Conservation (phyloP, 441 rosid species). For the Gossypium lobatum region DNA sequence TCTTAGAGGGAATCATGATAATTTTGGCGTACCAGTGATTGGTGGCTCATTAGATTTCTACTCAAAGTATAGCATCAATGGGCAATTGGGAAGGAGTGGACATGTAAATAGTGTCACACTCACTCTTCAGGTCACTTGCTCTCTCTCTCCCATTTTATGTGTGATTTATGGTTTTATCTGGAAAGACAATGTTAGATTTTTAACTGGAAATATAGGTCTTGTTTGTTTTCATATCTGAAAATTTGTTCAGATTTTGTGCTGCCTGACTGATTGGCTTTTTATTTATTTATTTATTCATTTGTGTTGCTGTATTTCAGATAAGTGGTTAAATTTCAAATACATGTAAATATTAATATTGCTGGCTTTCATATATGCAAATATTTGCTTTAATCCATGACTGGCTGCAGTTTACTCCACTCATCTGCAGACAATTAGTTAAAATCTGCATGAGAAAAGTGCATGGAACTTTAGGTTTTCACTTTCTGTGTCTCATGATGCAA, state of each 20-base stretch:
- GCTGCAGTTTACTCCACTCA: not conserved
- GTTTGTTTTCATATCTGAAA: conserved; percentile 1
- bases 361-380: not conserved
- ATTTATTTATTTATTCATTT: not conserved
- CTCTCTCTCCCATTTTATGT: conserved; percentile 9
- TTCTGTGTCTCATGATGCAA: not conserved
- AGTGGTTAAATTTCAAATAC: conserved; percentile 6
- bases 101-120: conserved; percentile 59
- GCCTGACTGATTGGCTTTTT: not conserved
- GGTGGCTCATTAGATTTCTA: conserved; percentile 71
- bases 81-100: conserved; percentile 50
- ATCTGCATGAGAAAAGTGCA: not conserved
- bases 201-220: not conserved
- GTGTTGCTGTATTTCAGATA: not conserved
- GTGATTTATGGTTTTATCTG: not conserved
- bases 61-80: conserved; percentile 76
- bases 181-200: not conserved
- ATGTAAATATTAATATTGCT: not conserved
- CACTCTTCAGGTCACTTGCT: conserved; percentile 61
- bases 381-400: not conserved
- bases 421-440: not conserved
- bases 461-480: conserved; percentile 1
- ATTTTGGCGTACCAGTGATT: conserved; percentile 67
- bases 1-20: conserved; percentile 93
- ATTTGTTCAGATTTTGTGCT: not conserved